Evolutionary conservation across 305 asterid species (phyloP).

Genomic region (Fraxinus floribunda): DNA sequence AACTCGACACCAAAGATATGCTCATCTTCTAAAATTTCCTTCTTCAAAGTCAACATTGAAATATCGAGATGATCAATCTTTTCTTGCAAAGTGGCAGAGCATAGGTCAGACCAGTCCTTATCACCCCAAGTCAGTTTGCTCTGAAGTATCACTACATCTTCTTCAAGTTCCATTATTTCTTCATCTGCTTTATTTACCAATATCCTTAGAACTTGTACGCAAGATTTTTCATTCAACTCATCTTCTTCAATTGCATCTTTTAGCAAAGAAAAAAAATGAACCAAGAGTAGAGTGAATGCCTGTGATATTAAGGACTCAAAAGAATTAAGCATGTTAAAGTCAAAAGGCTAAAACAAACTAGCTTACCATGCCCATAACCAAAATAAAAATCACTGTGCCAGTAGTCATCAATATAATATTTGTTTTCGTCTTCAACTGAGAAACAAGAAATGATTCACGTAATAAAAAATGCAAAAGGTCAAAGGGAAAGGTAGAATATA

Average conservation of each 20-base stretch:
- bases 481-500: neutral
- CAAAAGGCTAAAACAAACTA: slow-evolving; percentile 4
- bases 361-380: slow-evolving; percentile 39
- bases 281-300: neutral
- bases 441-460: neutral
- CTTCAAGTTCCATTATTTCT: slow-evolving; percentile 52
- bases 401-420: slow-evolving; percentile 17
- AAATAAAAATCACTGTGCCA: slow-evolving; percentile 29
- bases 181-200: slow-evolving; percentile 50
- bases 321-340: slow-evolving; percentile 13
- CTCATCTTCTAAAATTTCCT: slow-evolving; percentile 22
- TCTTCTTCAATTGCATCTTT: slow-evolving; percentile 61
- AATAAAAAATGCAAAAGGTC: slow-evolving; percentile 16
- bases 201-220: slow-evolving; percentile 53
- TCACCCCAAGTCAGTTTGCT: slow-evolving; percentile 44
- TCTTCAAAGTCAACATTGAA: slow-evolving; percentile 33
- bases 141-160: slow-evolving; percentile 47
- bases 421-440: slow-evolving; percentile 29
- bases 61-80: slow-evolving; percentile 36
- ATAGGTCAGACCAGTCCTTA: slow-evolving; percentile 40
- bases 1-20: slow-evolving; percentile 22
- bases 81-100: slow-evolving; percentile 37
- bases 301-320: neutral
- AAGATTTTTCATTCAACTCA: slow-evolving; percentile 51
- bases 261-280: slow-evolving; percentile 19